These are phyloP conservation scores for Triticum monococcum DNA, from an alignment of 176 grass and related monocot species.

Conservation along the genomic window DNA sequence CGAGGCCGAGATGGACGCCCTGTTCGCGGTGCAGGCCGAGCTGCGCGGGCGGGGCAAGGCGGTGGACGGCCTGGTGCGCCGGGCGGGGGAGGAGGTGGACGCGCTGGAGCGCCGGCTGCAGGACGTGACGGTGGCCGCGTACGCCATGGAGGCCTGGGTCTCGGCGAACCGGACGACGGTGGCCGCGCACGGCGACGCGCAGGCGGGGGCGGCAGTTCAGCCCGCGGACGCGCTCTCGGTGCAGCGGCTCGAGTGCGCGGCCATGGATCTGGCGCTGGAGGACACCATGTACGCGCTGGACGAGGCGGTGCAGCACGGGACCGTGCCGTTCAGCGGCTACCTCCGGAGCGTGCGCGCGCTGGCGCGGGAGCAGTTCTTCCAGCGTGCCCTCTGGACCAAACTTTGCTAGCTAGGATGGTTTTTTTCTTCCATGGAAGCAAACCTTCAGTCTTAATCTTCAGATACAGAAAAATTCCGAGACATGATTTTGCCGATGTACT, in stretches of 20 bases:
- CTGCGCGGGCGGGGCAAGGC: background rate
- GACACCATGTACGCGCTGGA: constrained; percentile 7
- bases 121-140: background rate
- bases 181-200: background rate
- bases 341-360: constrained; percentile 4
- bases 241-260: constrained; percentile 6
- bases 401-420: background rate
- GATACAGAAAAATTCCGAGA: too few species aligned
- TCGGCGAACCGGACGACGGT: background rate
- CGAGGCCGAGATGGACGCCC: background rate
- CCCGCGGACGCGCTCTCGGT: background rate
- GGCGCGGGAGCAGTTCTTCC: constrained; percentile 3
- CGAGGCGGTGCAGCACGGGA: background rate
- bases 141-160: background rate
- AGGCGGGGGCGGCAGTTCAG: background rate
- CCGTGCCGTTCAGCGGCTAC: background rate
- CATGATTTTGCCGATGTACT: too few species aligned
- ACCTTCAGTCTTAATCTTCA: too few species aligned
- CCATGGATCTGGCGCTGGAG: background rate
- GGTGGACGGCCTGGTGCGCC: background rate
- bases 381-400: background rate
- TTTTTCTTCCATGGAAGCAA: background rate
- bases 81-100: background rate
- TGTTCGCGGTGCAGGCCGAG: background rate
- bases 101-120: background rate